These are phyloP conservation scores for Triadica sebifera DNA, from an alignment of 345 rosid genomes.

Conservation along the genomic window DNA sequence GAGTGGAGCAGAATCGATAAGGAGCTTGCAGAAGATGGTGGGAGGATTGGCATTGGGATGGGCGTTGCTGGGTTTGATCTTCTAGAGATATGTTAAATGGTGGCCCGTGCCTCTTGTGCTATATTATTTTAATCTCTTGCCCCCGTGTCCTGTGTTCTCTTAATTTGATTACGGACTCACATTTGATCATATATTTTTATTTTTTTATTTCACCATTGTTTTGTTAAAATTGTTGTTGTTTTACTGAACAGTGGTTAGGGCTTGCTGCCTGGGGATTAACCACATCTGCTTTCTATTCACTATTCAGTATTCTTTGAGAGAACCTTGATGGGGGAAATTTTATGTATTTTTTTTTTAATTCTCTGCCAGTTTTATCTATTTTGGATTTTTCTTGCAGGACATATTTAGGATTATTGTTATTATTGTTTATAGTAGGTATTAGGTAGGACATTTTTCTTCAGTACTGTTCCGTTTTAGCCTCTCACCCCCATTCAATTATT, in stretches of 20 bases:
- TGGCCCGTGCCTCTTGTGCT: background rate
- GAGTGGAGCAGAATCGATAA: constrained; percentile 54
- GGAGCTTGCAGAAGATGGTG: constrained; percentile 35
- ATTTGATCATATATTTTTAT: constrained; percentile 6
- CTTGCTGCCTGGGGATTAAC: background rate
- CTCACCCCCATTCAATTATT: too few species aligned
- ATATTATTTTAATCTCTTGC: constrained; percentile 7
- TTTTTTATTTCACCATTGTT: constrained; percentile 21
- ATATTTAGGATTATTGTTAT: too few species aligned
- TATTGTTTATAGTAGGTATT: too few species aligned
- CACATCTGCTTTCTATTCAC: too few species aligned
- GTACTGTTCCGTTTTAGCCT: too few species aligned
- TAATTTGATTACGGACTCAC: constrained; percentile 3
- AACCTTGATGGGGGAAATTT: too few species aligned
- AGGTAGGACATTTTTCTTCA: too few species aligned
- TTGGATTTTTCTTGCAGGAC: too few species aligned
- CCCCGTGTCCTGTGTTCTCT: background rate
- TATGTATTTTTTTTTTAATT: too few species aligned
- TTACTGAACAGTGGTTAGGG: background rate
- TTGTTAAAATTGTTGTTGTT: background rate
- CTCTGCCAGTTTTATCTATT: too few species aligned
- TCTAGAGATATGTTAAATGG: constrained; percentile 26
- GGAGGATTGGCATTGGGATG: constrained; percentile 54
- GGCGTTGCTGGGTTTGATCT: constrained; percentile 43
- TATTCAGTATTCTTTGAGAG: too few species aligned